These are phyloP conservation scores for Anthracocystis setariae DNA, from an alignment of 1,284 basidiomycete species.

Conservation along the genomic window DNA sequence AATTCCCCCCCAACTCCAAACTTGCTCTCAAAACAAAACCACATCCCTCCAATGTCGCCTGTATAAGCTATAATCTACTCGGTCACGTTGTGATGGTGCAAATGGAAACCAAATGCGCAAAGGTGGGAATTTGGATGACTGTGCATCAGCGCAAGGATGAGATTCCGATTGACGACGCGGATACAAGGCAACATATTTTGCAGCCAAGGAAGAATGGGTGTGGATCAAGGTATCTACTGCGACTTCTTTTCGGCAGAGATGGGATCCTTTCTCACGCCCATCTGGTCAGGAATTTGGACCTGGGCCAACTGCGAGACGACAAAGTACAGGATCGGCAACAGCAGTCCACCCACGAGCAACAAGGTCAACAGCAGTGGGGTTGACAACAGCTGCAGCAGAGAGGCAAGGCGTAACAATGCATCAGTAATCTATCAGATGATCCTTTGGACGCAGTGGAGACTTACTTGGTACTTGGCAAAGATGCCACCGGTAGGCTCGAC, in stretches of 20 bases:
- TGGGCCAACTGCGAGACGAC: conserved; percentile 49
- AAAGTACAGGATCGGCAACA: conserved; percentile 45
- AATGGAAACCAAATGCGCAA: too few species aligned
- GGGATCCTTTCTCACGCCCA: conserved; percentile 48
- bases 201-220: too few species aligned
- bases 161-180: too few species aligned
- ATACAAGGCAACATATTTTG: too few species aligned
- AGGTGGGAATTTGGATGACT: background rate
- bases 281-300: conserved; percentile 50
- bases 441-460: background rate
- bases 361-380: conserved; percentile 41
- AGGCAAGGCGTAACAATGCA: background rate
- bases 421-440: too few species aligned
- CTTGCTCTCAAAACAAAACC: background rate
- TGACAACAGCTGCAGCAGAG: conserved; percentile 38
- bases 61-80: background rate
- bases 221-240: conserved; percentile 35
- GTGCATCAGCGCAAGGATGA: conserved; percentile 3
- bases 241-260: conserved; percentile 50
- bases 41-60: background rate
- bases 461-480: conserved; percentile 48
- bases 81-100: too few species aligned
- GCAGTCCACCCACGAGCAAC: conserved; percentile 33
- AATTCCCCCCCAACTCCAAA: background rate
- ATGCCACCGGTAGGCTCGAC: conserved; percentile 42